Base-by-base conservation (phyloP, 805 yeast genomes). In the Barnettozyma californica region DNA sequence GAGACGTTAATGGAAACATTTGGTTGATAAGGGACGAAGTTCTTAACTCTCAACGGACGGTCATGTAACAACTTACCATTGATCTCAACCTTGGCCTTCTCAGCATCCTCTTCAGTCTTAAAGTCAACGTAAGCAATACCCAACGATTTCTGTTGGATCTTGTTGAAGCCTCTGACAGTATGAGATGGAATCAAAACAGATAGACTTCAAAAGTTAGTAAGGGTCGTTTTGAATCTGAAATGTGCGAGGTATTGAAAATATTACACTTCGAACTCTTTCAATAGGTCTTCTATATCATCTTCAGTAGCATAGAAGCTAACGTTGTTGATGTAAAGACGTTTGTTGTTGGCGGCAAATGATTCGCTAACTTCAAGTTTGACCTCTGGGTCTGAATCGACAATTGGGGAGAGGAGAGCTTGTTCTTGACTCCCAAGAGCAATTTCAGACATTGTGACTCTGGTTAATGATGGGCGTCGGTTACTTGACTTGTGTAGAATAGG, bases 121-220 rank as follows among this genome's bases (percentile, higher is more conserved):
- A 83, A 92, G 57, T 89, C 94, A 49, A 89, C 85, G 67, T 87
- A 91, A 13, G 95, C 97, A 59, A 79, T 75, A 4, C 94, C 92
- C 53, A 79, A 64, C 2, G 81, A 77, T 52, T 65, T 70, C 42
- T 69, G 73, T 44, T 67, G 68, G 36, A 58, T 60, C 7, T 59
- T 58, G 40, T 75, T 68, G 48, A 71, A 65, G 11, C 77, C 77
- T 31, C 77, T 68, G 16, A 77, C 69, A 2, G 80, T 75, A 53
- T 75, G 77, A 50, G 76, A 74, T 25, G 85, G 86, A 45, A 81
- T 72, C 53, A 80, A 64, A 3, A 79, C 76, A 21, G 69, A 68
- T 9, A 41, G 55, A 34, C 65, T 58, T 26, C 14, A 10, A 14
- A 21, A 21, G 45, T 49, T 44, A 49, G 54, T 38, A 34, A 31